Evolutionary conservation across 2,329 filamentous ascomycete genomes (phyloP), one percentile per base, ranked within the genome.

Genomic region (Thyridium curvatum): DNA sequence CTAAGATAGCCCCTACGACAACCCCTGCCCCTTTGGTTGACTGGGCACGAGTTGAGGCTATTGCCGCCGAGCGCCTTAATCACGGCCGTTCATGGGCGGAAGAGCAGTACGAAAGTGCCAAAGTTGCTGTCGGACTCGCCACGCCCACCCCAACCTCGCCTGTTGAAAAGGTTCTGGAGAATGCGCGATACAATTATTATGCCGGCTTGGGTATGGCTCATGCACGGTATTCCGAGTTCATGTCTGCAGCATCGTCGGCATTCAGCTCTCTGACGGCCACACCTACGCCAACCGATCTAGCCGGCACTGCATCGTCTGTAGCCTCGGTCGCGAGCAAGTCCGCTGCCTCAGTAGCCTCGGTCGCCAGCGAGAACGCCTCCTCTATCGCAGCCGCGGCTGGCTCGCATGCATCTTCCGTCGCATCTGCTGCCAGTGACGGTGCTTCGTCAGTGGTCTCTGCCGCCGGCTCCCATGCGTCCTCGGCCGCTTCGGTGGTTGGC

Each of bases 141-240:
- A 74, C 81, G 31, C 70, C 56, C 46, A 78, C 61, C 46, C 64
- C 69, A 0, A 51, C 62, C 12, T 61, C 62, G 41, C 62, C 54
- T 58, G 72, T 59, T 43, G 82, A 65, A 59, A 82, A 62, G 68
- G 74, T 70, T 62, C 77, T 65, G 55, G 77, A 69, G 55, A 81
- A 71, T 65, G 83, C 75, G 34, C 74, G 71, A 48, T 62, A 72
- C 48, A 74, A 79, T 53, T 91, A 91, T 59, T 90, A 88, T 50
- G 83, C 87, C 46, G 86, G 82, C 10, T 61, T 93, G 17, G 87
- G 87, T 18, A 60, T 87, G 33, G 87, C 88, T 1, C 84, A 94
- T 52, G 86, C 81, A 32, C 78, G 82, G 30, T 93, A 93, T 58
- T 79, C 82, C 5, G 82, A 82, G 36, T 91, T 93, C 52, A 47